Conservation (phyloP, 1,139 yeast species). For the Scheffersomyces quercinus region DNA sequence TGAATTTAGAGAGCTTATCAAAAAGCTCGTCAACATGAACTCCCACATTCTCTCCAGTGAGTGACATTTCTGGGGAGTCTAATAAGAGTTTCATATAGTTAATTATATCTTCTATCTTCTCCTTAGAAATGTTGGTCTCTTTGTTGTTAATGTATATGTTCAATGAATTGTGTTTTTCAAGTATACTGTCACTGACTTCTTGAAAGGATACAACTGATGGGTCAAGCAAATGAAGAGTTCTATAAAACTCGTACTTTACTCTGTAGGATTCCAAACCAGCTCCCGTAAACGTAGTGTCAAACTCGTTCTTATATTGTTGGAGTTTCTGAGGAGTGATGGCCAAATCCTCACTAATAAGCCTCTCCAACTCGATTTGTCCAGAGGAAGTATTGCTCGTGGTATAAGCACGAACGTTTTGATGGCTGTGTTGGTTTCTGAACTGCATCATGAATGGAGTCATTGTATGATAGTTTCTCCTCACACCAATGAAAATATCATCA, state of each 20-base stretch:
- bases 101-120: constrained; percentile 29
- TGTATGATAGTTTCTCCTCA: constrained; percentile 44
- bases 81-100: constrained; percentile 32
- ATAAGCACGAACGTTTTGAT: constrained; percentile 1
- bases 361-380: not conserved
- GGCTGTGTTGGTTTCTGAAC: constrained; percentile 2
- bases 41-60: constrained; percentile 8
- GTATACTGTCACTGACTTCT: constrained; percentile 23
- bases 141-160: constrained; percentile 5
- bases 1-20: constrained; percentile 28
- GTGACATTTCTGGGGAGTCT: constrained; percentile 30
- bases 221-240: constrained; percentile 35
- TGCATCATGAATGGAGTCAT: constrained; percentile 14
- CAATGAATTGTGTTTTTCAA: constrained; percentile 28
- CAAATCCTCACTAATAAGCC: constrained; percentile 6
- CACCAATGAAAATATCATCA: constrained; percentile 53
- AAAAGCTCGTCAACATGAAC: constrained; percentile 13
- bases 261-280: constrained; percentile 28
- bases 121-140: constrained; percentile 13
- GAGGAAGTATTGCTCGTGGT: not conserved
- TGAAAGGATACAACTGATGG: constrained; percentile 31
- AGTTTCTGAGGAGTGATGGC: constrained; percentile 10
- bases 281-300: constrained; percentile 19
- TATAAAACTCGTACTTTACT: constrained; percentile 36
- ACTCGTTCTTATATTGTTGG: constrained; percentile 12